Conservation (phyloP, 495 filamentous ascomycete species). For the Filosporella fistucella region DNA sequence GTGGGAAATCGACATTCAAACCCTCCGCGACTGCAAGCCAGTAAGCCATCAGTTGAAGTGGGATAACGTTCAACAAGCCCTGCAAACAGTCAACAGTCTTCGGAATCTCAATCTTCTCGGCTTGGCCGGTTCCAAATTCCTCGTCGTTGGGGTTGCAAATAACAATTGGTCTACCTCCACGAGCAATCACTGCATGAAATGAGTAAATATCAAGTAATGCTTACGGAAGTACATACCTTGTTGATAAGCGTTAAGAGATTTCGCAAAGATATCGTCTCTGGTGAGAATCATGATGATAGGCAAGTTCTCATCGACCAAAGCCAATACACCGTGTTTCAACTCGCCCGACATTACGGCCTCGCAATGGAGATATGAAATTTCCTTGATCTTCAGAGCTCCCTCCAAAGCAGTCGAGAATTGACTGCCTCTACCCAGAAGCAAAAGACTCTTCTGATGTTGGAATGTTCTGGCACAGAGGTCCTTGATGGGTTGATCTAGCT, state of each 20-base stretch:
- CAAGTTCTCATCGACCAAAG: constrained; percentile 94
- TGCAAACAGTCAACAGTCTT: constrained; percentile 93
- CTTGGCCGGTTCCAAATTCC: constrained; percentile 81
- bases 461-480: constrained; percentile 82
- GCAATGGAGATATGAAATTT: constrained; percentile 98
- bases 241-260: constrained; percentile 97
- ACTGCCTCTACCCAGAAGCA: constrained; percentile 88
- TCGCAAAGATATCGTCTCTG: constrained; percentile 89
- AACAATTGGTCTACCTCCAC: constrained; percentile 90
- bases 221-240: constrained; percentile 53
- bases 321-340: constrained; percentile 96
- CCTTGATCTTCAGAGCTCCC: constrained; percentile 98
- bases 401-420: constrained; percentile 97
- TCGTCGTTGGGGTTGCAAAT: constrained; percentile 91
- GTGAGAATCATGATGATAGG: constrained; percentile 99
- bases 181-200: constrained; percentile 66
- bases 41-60: constrained; percentile 94
- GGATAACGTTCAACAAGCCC: constrained; percentile 95
- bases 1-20: constrained; percentile 94
- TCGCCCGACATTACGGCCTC: constrained; percentile 99
- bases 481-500: constrained; percentile 91
- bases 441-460: constrained; percentile 93
- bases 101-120: constrained; percentile 96
- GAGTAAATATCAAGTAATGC: constrained; percentile 27
- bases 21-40: constrained; percentile 97